These are phyloP conservation scores for Wickerhamiella siamensis DNA, from an alignment of 805 yeast species.

Conservation along the genomic window DNA sequence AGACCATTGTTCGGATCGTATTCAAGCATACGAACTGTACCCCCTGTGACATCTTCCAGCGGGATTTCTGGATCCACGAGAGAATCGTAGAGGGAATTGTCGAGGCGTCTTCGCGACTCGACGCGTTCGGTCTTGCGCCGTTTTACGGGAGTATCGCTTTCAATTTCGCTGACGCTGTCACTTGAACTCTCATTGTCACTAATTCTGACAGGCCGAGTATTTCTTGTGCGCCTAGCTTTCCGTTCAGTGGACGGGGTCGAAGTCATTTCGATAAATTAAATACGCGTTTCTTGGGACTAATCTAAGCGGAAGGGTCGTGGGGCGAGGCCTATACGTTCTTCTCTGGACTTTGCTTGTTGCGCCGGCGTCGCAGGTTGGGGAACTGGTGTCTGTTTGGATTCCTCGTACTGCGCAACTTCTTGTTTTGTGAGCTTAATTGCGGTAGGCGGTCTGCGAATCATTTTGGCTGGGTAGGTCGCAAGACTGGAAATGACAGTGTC, in stretches of 20 bases:
- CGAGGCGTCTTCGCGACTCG: background rate
- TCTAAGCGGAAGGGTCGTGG: background rate
- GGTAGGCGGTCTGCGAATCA: constrained; percentile 56
- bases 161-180: background rate
- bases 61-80: constrained; percentile 12
- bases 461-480: too few relatives aligned
- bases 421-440: constrained; percentile 48
- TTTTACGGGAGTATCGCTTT: background rate
- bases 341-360: constrained; percentile 4
- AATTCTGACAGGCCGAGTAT: too few relatives aligned
- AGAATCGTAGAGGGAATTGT: constrained; percentile 7
- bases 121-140: background rate
- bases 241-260: too few relatives aligned
- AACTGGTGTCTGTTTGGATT: constrained; percentile 14
- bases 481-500: too few relatives aligned
- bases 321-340: constrained; percentile 4
- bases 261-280: too few relatives aligned
- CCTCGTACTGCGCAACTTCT: constrained; percentile 40
- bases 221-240: too few relatives aligned
- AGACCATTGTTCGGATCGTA: constrained; percentile 14
- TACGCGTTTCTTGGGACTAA: too few relatives aligned
- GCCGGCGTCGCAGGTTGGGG: constrained; percentile 1
- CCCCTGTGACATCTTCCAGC: constrained; percentile 12
- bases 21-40: constrained; percentile 13
- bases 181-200: background rate